Conservation (phyloP, 176 grass and related monocot species). For the Stipa capillata region DNA sequence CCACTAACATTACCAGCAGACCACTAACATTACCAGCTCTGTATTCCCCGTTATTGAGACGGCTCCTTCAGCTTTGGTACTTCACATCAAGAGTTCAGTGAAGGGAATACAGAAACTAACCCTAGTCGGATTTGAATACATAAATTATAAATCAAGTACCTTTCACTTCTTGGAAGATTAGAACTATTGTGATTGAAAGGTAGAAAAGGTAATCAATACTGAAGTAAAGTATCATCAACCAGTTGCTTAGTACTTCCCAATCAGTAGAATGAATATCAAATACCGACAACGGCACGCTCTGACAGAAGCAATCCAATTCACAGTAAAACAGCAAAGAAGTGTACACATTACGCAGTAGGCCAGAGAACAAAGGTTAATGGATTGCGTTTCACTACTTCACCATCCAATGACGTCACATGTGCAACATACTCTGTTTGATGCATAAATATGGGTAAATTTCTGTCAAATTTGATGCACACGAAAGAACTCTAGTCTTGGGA, state of each 20-base stretch:
- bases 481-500: background rate
- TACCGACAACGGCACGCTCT: background rate
- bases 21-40: too few relatives aligned
- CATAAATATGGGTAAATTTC: background rate
- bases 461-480: background rate
- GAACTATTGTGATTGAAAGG: background rate
- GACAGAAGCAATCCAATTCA: background rate
- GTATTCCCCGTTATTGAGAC: too few relatives aligned
- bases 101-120: background rate
- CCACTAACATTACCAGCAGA: too few relatives aligned
- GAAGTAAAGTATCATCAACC: background rate
- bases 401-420: background rate
- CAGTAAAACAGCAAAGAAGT: background rate
- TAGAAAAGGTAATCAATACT: background rate
- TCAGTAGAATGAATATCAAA: background rate
- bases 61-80: background rate
- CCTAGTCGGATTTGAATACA: background rate
- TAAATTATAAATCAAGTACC: background rate
- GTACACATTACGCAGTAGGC: background rate
- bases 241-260: background rate
- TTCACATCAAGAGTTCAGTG: background rate
- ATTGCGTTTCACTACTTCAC: background rate
- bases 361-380: background rate
- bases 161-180: background rate
- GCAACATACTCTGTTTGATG: background rate